Percentiles rank a stretch among this genome's conserved stretches.
Conservation (phyloP, 2,329 filamentous ascomycete species). For the Biscogniauxia marginata region DNA sequence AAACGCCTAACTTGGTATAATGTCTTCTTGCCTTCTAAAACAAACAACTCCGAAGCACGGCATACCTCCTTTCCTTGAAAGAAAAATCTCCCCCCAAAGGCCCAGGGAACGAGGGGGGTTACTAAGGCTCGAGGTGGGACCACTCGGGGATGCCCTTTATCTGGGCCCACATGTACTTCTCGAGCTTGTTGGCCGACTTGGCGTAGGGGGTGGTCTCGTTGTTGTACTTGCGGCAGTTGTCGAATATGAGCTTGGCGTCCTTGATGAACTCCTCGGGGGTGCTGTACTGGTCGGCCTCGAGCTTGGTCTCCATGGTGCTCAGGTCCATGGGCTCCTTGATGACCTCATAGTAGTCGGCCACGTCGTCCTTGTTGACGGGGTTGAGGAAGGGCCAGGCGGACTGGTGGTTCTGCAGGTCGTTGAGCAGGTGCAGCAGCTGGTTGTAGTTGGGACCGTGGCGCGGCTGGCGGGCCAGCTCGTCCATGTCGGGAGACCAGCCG, state of each 20-base stretch:
- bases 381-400: slow-evolving; percentile 93
- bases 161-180: slow-evolving; percentile 92
- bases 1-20: too few species aligned
- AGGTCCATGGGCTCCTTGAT: slow-evolving; percentile 98
- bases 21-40: too few species aligned
- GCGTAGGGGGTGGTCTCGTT: slow-evolving; percentile 93
- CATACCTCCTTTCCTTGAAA: too few species aligned
- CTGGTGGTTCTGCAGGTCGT: slow-evolving; percentile 91
- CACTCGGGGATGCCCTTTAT: slow-evolving; percentile 92
- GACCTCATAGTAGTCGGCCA: slow-evolving; percentile 98
- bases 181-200: slow-evolving; percentile 90
- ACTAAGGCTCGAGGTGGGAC: slow-evolving; percentile 62
- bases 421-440: slow-evolving; percentile 86
- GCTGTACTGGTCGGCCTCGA: slow-evolving; percentile 89
- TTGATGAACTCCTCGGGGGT: slow-evolving; percentile 89
- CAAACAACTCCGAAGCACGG: too few species aligned
- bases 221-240: slow-evolving; percentile 96
- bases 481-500: slow-evolving; percentile 97
- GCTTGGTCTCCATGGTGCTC: slow-evolving; percentile 90
- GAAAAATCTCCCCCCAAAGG: background rate
- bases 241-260: slow-evolving; percentile 85
- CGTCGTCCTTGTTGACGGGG: slow-evolving; percentile 92
- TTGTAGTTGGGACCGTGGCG: slow-evolving; percentile 97
- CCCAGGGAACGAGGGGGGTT: too few species aligned
- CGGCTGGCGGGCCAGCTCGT: slow-evolving; percentile 89